Evolutionary conservation across 2,329 filamentous ascomycete species (phyloP).

Genomic region (Tricladium varicosporioides): DNA sequence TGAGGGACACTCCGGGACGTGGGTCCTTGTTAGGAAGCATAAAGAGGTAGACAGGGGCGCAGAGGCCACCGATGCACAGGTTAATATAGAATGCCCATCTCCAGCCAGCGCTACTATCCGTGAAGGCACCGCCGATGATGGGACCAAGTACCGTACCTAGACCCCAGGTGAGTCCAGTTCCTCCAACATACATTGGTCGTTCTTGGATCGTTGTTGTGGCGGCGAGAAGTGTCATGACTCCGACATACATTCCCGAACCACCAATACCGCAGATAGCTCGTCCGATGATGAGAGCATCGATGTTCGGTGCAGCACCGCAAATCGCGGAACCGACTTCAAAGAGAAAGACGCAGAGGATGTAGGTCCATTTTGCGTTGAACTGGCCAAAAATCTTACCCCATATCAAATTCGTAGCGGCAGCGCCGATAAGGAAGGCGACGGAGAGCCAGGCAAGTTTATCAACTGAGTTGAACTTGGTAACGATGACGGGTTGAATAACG

Average conservation of each 20-base stretch:
- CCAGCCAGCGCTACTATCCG: conserved; percentile 41
- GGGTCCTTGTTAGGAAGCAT: conserved; percentile 42
- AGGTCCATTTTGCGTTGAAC: conserved; percentile 35
- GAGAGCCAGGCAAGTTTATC: conserved; percentile 43
- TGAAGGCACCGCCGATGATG: conserved; percentile 46
- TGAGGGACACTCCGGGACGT: conserved; percentile 23
- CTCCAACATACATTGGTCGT: conserved; percentile 36
- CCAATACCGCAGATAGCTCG: conserved; percentile 45
- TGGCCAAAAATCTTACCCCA: conserved; percentile 36
- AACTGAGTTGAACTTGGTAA: conserved; percentile 34
- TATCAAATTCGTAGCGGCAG: conserved; percentile 38
- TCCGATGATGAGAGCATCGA: conserved; percentile 47
- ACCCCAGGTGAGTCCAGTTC: conserved; percentile 40
- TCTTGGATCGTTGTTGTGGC: conserved; percentile 36
- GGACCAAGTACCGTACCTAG: conserved; percentile 47
- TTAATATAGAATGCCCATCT: conserved; percentile 56
- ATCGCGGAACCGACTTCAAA: conserved; percentile 36
- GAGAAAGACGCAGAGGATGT: conserved; percentile 30
- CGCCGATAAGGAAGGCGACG: conserved; percentile 42
- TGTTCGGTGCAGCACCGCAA: conserved; percentile 36
- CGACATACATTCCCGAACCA: conserved; percentile 44
- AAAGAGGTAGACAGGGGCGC: conserved; percentile 40
- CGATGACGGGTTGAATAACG: conserved; percentile 7
- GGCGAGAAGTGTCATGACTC: conserved; percentile 44
- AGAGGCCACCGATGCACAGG: conserved; percentile 44